These are phyloP conservation scores for Xylariaceae sp. DNA, from an alignment of 2,329 filamentous ascomycete species.

Conservation along the genomic window DNA sequence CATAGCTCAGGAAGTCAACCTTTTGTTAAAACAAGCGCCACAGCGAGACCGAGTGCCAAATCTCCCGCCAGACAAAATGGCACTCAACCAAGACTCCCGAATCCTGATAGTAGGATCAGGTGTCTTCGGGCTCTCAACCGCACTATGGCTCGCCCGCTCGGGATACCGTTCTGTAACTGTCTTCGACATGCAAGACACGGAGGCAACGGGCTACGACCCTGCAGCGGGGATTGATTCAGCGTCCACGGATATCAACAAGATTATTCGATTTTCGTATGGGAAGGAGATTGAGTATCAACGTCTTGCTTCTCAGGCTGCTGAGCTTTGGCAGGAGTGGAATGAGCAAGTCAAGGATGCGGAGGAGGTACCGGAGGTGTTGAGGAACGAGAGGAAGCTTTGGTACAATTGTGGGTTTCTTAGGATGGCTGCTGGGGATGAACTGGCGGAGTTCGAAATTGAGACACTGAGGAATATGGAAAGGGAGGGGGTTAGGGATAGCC, in stretches of 20 bases:
- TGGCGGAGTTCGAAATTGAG: constrained; percentile 21
- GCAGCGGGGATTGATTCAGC: constrained; percentile 35
- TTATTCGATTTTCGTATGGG: constrained; percentile 43
- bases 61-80: no score
- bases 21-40: no score
- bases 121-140: constrained; percentile 41
- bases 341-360: constrained; percentile 29
- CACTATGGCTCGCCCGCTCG: constrained; percentile 40
- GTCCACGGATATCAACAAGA: constrained; percentile 42
- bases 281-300: constrained; percentile 44
- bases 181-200: constrained; percentile 46
- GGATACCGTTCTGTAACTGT: constrained; percentile 48
- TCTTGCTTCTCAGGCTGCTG: constrained; percentile 42
- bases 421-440: constrained; percentile 21
- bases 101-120: constrained; percentile 43
- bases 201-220: constrained; percentile 40
- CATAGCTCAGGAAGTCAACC: no score
- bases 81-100: constrained; percentile 13
- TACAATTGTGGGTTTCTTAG: constrained; percentile 26
- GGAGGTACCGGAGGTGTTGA: constrained; percentile 18
- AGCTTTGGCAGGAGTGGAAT: constrained; percentile 46
- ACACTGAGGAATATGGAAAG: constrained; percentile 26
- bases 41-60: no score
- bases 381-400: constrained; percentile 22
- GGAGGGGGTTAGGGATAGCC: constrained; percentile 25